phyloP scores from a whole-genome alignment of 192 early-diverging fungal species.

The Borealophlyctis nickersoniae region DNA sequence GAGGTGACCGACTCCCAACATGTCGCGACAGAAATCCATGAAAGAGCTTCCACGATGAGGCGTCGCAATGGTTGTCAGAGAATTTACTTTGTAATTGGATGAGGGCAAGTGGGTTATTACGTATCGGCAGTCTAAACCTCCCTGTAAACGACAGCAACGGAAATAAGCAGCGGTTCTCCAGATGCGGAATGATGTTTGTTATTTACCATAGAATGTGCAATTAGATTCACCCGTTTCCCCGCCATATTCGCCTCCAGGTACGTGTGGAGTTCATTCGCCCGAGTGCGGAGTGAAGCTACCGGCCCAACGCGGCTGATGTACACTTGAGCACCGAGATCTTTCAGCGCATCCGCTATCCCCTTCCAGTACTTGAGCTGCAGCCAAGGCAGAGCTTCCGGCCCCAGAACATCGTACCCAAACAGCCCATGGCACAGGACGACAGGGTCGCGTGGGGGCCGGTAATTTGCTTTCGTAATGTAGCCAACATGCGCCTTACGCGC shows the following conservation, averaged over 20 bases:
- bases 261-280: conserved; percentile 73
- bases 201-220: conserved; percentile 88
- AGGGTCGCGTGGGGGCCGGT: conserved; percentile 71
- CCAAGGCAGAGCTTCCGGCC: conserved; percentile 69
- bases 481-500: conserved; percentile 16
- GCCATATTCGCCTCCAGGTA: conserved; percentile 58
- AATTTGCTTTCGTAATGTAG: conserved; percentile 31
- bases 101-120: conserved; percentile 78
- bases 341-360: conserved; percentile 75
- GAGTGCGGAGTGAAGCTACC: conserved; percentile 61
- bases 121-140: conserved; percentile 91
- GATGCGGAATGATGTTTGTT: conserved; percentile 1
- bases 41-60: conserved; percentile 90
- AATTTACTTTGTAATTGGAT: conserved; percentile 62
- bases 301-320: conserved; percentile 72
- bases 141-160: too few species aligned
- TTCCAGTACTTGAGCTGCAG: conserved; percentile 89
- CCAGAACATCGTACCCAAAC: conserved; percentile 80
- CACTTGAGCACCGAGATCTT: conserved; percentile 77
- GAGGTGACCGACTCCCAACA: conserved; percentile 72
- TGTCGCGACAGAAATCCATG: conserved; percentile 92
- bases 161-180: too few species aligned
- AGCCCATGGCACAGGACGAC: conserved; percentile 88
- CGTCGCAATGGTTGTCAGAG: conserved; percentile 89
- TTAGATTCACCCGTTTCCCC: conserved; percentile 71